Evolutionary conservation across 306 rosid genomes (phyloP).

Genomic region (Medicago lupulina): DNA sequence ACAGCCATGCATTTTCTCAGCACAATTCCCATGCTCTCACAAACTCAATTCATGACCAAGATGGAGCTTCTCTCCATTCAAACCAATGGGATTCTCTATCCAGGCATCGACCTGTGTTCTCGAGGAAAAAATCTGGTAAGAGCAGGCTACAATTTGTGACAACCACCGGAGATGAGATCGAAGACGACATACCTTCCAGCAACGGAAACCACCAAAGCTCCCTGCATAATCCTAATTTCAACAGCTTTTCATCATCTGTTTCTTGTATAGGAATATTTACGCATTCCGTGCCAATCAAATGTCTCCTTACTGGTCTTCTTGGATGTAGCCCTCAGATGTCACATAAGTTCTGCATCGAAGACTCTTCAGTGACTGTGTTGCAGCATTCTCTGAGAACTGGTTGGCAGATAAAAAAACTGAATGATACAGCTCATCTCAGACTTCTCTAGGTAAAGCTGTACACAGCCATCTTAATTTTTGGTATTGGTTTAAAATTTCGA

Average conservation of each 20-base stretch:
- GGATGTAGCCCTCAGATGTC: slow-evolving; percentile 89
- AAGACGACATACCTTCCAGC: slow-evolving; percentile 72
- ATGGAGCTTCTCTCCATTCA: slow-evolving; percentile 61
- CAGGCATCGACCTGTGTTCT: slow-evolving; percentile 73
- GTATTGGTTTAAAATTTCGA: slow-evolving; percentile 43
- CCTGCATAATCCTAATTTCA: slow-evolving; percentile 59
- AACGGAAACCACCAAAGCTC: slow-evolving; percentile 67
- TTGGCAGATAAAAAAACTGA: slow-evolving; percentile 92
- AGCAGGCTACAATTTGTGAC: slow-evolving; percentile 93
- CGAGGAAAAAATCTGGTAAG: slow-evolving; percentile 87
- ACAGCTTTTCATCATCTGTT: slow-evolving; percentile 56
- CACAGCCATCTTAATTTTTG: slow-evolving; percentile 32
- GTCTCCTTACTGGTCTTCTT: slow-evolving; percentile 91
- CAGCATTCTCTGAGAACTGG: slow-evolving; percentile 95
- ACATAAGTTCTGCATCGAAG: slow-evolving; percentile 85
- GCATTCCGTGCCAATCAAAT: slow-evolving; percentile 87
- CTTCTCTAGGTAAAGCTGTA: slow-evolving; percentile 64
- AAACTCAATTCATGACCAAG: slow-evolving; percentile 76
- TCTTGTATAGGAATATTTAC: slow-evolving; percentile 83
- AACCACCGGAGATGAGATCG: slow-evolving; percentile 72
- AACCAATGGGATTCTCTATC: slow-evolving; percentile 71
- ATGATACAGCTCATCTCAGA: slow-evolving; percentile 94
- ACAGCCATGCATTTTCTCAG: slow-evolving; percentile 60
- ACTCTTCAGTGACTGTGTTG: slow-evolving; percentile 92
- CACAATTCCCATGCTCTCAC: slow-evolving; percentile 63